Percentiles rank a stretch among this genome's conserved stretches.
Conservation (phyloP, 768 basidiomycete species). For the Boletus vinaceobasis region DNA sequence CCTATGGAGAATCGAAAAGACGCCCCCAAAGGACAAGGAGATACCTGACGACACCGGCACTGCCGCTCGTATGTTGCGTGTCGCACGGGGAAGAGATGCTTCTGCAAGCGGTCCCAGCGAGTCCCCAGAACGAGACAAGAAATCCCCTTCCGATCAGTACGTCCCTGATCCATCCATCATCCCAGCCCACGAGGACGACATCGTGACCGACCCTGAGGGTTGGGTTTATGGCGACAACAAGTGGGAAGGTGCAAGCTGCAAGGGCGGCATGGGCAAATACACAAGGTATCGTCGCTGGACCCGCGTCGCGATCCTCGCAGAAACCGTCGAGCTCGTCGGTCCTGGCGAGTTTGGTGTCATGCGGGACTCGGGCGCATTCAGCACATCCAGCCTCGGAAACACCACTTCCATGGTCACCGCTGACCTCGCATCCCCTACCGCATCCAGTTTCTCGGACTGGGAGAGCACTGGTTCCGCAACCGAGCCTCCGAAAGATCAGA, state of each 20-base stretch:
- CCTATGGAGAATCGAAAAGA: slow-evolving; percentile 55
- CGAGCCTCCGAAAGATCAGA: slow-evolving; percentile 20
- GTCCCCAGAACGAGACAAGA: slow-evolving; percentile 23
- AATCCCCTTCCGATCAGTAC: slow-evolving; percentile 21
- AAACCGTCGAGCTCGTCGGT: slow-evolving; percentile 59
- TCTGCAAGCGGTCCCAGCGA: slow-evolving; percentile 15
- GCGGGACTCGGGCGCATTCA: slow-evolving; percentile 25
- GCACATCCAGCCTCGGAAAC: slow-evolving; percentile 8
- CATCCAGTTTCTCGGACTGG: slow-evolving; percentile 29
- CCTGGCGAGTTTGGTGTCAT: slow-evolving; percentile 32
- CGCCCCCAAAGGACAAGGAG: slow-evolving; percentile 47
- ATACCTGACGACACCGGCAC: slow-evolving; percentile 43
- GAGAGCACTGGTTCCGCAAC: slow-evolving; percentile 27
- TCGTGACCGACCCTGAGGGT: slow-evolving; percentile 76
- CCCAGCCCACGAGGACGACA: slow-evolving; percentile 45
- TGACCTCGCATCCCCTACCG: slow-evolving; percentile 24
- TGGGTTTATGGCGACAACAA: slow-evolving; percentile 97
- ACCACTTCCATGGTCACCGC: slow-evolving; percentile 27
- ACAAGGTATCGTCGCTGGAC: slow-evolving; percentile 87
- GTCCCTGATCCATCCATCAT: slow-evolving; percentile 27
- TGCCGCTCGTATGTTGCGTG: slow-evolving; percentile 48
- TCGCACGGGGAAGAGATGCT: slow-evolving; percentile 46
- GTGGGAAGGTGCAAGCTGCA: slow-evolving; percentile 76
- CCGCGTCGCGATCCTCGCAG: slow-evolving; percentile 73
- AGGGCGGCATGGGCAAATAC: slow-evolving; percentile 90